phyloP scores from a whole-genome alignment of 257 asterid genomes.

The Rhazya stricta region DNA sequence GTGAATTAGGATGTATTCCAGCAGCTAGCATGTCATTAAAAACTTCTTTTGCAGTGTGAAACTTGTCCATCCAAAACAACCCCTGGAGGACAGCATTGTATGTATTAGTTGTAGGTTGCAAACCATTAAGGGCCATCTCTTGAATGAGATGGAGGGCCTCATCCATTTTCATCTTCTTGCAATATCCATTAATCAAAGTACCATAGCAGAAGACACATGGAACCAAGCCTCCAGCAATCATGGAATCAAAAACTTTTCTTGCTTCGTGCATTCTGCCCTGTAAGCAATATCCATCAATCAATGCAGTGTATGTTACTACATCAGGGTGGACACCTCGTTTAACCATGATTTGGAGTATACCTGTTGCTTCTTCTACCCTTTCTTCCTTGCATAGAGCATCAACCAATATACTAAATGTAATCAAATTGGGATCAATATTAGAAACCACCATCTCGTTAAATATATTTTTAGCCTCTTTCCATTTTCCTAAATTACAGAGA shows the following conservation, averaged over 20 bases:
- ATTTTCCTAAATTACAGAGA: conserved; percentile 19
- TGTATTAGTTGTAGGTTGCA: conserved; percentile 19
- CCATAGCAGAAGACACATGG: conserved; percentile 17
- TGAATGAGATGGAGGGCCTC: conserved; percentile 24
- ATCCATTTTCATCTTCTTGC: conserved; percentile 23
- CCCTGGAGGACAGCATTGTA: conserved; percentile 26
- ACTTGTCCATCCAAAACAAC: conserved; percentile 20
- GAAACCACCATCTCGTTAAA: conserved; percentile 14
- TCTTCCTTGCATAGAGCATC: conserved; percentile 18
- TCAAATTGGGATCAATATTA: conserved; percentile 7
- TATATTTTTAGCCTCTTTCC: conserved; percentile 18
- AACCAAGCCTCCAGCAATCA: conserved; percentile 13
- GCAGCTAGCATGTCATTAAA: conserved; percentile 21
- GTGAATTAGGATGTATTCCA: conserved; percentile 18
- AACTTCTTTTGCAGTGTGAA: conserved; percentile 11
- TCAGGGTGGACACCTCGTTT: conserved; percentile 12
- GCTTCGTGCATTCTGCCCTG: conserved; percentile 18
- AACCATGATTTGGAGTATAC: conserved; percentile 17
- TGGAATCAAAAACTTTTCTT: conserved; percentile 18
- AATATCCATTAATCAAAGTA: conserved; percentile 31
- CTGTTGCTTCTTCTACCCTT: conserved; percentile 22
- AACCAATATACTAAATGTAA: conserved; percentile 2
- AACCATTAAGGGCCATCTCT: conserved; percentile 21
- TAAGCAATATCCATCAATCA: conserved; percentile 30
- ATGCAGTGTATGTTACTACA: conserved; percentile 18